A percentile compares a stretch with the other conserved stretches of the same genome.
Conservation (phyloP, 2,329 filamentous ascomycete genomes). For the Xylariaceae sp. region DNA sequence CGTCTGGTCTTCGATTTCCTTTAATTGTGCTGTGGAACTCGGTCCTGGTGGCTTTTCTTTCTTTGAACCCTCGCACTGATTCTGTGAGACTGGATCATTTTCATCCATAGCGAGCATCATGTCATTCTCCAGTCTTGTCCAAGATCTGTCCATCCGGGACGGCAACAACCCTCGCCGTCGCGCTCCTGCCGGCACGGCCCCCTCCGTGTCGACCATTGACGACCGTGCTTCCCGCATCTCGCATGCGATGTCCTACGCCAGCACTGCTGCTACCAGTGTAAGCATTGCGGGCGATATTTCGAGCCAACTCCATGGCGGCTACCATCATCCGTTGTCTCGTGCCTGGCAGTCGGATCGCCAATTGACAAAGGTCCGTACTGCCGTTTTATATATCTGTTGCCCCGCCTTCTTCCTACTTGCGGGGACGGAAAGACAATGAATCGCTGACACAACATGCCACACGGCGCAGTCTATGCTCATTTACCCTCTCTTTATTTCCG, state of each 20-base stretch:
- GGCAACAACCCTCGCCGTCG: conserved; percentile 43
- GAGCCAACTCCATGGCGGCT: conserved; percentile 77
- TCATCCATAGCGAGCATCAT: conserved; percentile 34
- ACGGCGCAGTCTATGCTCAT: conserved; percentile 84
- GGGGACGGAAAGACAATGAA: neutral
- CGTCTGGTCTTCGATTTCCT: too few relatives aligned
- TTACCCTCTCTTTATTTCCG: conserved; percentile 93
- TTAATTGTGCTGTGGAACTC: too few relatives aligned
- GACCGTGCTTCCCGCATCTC: conserved; percentile 58
- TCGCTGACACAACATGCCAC: conserved; percentile 13
- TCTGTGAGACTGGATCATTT: neutral
- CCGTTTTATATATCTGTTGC: neutral
- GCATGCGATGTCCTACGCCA: conserved; percentile 59
- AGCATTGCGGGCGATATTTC: conserved; percentile 71
- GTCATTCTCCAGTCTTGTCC: conserved; percentile 64
- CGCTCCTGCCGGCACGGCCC: conserved; percentile 37
- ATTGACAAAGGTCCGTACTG: conserved; percentile 67
- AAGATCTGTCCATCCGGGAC: conserved; percentile 58
- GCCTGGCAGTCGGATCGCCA: conserved; percentile 81
- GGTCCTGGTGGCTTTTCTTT: too few relatives aligned
- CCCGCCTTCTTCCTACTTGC: neutral
- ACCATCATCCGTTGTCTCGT: conserved; percentile 72
- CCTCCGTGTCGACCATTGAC: conserved; percentile 51
- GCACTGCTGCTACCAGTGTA: conserved; percentile 62
- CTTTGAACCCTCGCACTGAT: too few relatives aligned